Base-by-base conservation (phyloP, 768 basidiomycete species). In the Lentinus brumalis region DNA sequence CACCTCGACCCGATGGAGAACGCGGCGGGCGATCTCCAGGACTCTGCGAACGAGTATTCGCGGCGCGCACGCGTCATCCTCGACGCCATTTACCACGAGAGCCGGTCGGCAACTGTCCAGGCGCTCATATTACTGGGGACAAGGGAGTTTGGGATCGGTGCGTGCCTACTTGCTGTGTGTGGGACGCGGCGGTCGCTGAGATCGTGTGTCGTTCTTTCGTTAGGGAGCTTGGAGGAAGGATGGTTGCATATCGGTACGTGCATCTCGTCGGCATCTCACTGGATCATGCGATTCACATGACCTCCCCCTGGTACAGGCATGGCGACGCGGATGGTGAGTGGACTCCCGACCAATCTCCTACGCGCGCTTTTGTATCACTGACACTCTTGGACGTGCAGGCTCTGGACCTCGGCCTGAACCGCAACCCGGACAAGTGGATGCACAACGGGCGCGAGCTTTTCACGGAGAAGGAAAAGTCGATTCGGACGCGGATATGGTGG, bases 121-220 rank as follows among this genome's bases (percentile, higher is more conserved):
- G 83, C 92, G 4, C 73, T 95, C n/a, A 77, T 96, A 38, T 80
- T 96, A 16, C 73, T 94, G 18, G 91, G 91, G 0, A 83, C 91
- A 70, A 83, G 92, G 3, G 92, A 94, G 76, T 90, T 93, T 70
- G 94, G 94, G 7, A 87, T 92, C 38, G 92, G 91, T 68, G 80
- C 74, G 72, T 49, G 31, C 40, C 41, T 14, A 29, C 18, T 39
- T 35, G 45, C 30, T 30, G 14, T n/a, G 18, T 15, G 3, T 26
- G 40, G 21, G 18, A 30, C 29, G 42, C 21, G 21, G 21, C 21
- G 9, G 9, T 4, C 15, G 32, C 41, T 30, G 26, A 51, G 2
- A 1, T 50, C 10, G n/a, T 2, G n/a, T 54, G 1, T 52, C 9
- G 30, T 18, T 5, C 16, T 50, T 46, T n/a, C 18, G 40, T 31